These are phyloP conservation scores for Mariannaea elegans DNA, from an alignment of 2,329 filamentous ascomycete species.

Conservation along the genomic window DNA sequence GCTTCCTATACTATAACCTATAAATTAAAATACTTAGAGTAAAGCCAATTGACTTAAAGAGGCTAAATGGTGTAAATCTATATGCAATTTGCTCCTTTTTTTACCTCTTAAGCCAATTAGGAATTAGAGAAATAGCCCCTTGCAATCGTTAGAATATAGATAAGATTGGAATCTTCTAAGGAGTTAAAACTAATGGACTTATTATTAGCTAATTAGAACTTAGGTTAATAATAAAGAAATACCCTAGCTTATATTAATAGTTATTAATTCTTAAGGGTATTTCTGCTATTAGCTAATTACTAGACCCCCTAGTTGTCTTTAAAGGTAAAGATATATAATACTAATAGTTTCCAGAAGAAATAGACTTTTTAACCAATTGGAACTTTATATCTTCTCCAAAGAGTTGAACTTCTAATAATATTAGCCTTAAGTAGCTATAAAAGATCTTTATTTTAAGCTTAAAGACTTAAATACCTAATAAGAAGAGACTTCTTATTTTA, in stretches of 20 bases:
- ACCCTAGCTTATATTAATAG: neutral
- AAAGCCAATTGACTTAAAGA: too few species aligned
- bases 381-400: too few species aligned
- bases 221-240: neutral
- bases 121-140: neutral
- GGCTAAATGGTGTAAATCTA: neutral
- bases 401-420: neutral
- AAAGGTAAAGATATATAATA: neutral
- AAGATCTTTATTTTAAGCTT: neutral
- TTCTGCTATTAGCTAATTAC: neutral
- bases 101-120: neutral
- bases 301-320: too few species aligned
- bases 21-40: neutral
- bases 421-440: neutral
- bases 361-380: neutral
- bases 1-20: neutral
- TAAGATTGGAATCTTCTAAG: neutral
- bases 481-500: neutral
- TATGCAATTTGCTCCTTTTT: neutral
- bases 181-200: neutral
- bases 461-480: neutral
- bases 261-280: neutral
- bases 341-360: neutral
- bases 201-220: neutral
- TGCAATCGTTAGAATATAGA: neutral